Evolutionary conservation across 139 green algal genomes (phyloP), one percentile per base, ranked within the genome.

Genomic region (Zygnema circumcarinatum): DNA sequence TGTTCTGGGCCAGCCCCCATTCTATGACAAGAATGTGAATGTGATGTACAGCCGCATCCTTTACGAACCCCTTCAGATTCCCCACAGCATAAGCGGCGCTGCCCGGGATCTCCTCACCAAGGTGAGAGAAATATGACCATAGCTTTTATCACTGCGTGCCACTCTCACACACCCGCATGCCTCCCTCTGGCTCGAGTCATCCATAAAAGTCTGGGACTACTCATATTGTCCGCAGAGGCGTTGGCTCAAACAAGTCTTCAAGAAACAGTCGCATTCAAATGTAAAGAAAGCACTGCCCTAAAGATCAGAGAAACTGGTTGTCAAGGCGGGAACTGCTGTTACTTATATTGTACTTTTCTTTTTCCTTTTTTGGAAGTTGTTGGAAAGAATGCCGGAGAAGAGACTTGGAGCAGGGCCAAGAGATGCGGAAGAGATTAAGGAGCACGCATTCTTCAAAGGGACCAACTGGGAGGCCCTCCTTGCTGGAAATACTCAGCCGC

Each of bases 341-440:
- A n/a, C n/a, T n/a, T n/a, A n/a, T n/a, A n/a, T n/a, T n/a, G n/a
- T n/a, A n/a, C n/a, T n/a, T n/a, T n/a, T n/a, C n/a, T n/a, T n/a
- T n/a, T n/a, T n/a, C n/a, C n/a, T n/a, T n/a, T n/a, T n/a, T n/a
- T n/a, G n/a, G 29, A 47, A 90, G 87, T 33, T 91, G 79, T 35
- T 91, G 72, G 74, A 90, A n/a, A 47, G 87, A 33, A 67, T 91
- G 25, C 87, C 87, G 42, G 81, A 93, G 78, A 74, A 36, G 47
- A 54, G 87, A 32, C 69, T 91, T 2, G 87, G 87, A 89, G 73
- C 72, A n/a, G 38, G 87, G 22, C 31, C 47, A 0, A 54, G 29
- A 1, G 87, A 91, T 29, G 87, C 76, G n/a, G 87, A 91, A 0
- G 87, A 91, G 38, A 92, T 91, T 76, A 92, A 91, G 87, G 76